A percentile compares a stretch with the other conserved stretches of the same genome.
Conservation (phyloP, 192 early-diverging fungal genomes). For the Spinellus fusiger region DNA sequence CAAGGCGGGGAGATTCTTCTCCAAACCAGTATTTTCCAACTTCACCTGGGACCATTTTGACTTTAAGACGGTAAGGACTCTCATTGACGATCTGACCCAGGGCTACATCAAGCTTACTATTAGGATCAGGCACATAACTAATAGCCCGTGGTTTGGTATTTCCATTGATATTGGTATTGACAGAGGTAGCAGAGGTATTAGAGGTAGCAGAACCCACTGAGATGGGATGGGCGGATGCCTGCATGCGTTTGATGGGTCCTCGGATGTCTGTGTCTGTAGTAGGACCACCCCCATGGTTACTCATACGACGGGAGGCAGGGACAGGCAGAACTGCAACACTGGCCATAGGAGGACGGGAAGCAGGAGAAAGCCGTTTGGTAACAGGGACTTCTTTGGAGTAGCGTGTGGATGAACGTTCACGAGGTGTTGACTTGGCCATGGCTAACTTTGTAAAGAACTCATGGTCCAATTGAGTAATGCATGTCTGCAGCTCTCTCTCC, state of each 20-base stretch:
- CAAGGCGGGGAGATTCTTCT: constrained; percentile 53
- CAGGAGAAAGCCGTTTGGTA: not conserved
- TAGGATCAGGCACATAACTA: constrained; percentile 46
- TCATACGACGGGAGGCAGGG: not conserved
- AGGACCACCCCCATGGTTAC: not conserved
- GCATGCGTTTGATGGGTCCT: not conserved
- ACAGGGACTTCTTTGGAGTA: not conserved
- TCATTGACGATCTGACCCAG: constrained; percentile 55
- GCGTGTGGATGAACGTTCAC: not conserved
- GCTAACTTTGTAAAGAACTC: constrained; percentile 32
- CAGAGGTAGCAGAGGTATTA: not conserved
- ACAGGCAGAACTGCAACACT: not conserved
- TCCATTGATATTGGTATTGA: too few species aligned
- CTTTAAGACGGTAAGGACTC: constrained; percentile 40
- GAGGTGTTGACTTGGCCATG: constrained; percentile 12
- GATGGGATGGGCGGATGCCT: not conserved
- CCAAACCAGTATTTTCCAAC: constrained; percentile 64
- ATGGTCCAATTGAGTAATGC: constrained; percentile 26
- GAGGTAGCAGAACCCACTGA: constrained; percentile 7
- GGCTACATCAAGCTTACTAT: constrained; percentile 51
- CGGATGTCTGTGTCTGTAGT: not conserved
- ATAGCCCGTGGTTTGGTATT: constrained; percentile 3
- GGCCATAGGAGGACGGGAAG: not conserved
- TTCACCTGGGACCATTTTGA: constrained; percentile 42
- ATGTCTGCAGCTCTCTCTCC: constrained; percentile 39